Conservation (phyloP, 495 filamentous ascomycete genomes). For the Friedmanniomyces simplex region DNA sequence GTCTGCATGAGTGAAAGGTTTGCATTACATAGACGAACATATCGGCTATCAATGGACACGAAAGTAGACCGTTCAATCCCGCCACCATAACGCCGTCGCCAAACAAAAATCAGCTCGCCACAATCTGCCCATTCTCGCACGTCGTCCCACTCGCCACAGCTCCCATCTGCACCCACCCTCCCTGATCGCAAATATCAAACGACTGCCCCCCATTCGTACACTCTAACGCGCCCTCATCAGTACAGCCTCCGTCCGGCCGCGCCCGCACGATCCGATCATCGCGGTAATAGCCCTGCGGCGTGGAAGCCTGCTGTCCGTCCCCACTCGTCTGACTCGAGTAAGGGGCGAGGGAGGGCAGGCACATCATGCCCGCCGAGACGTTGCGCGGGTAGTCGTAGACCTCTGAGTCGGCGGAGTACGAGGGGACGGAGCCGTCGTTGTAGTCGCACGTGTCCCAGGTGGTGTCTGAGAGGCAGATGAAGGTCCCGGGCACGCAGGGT, state of each 20-base stretch:
- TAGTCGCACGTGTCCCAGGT: conserved; percentile 26
- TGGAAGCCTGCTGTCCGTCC: conserved; percentile 15
- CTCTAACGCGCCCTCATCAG: conserved; percentile 2
- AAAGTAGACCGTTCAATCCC: not conserved
- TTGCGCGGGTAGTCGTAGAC: conserved; percentile 19
- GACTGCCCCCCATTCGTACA: conserved; percentile 10
- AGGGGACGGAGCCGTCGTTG: not conserved
- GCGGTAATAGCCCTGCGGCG: conserved; percentile 17
- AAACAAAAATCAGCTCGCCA: conserved; percentile 1
- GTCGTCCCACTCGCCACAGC: conserved; percentile 14
- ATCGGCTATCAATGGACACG: not conserved
- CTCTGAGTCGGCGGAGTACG: conserved; percentile 4
- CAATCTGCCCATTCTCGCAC: conserved; percentile 14
- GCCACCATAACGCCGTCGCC: not conserved
- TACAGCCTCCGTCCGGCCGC: conserved; percentile 15
- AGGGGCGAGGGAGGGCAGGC: conserved; percentile 18
- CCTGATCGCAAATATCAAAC: conserved; percentile 20
- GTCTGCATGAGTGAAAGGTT: not conserved
- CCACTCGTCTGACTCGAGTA: conserved; percentile 4
- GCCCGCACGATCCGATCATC: conserved; percentile 20
- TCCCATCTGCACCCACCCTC: conserved; percentile 16
- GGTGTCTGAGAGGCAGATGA: conserved; percentile 25
- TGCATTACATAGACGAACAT: not conserved
- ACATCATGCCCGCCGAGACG: conserved; percentile 26
- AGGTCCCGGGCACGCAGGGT: conserved; percentile 27